Percentiles rank a stretch among this genome's conserved stretches.
Evolutionary conservation across 176 grass and related monocot genomes (phyloP).

Genomic region (Hsuehochloa calcarea): DNA sequence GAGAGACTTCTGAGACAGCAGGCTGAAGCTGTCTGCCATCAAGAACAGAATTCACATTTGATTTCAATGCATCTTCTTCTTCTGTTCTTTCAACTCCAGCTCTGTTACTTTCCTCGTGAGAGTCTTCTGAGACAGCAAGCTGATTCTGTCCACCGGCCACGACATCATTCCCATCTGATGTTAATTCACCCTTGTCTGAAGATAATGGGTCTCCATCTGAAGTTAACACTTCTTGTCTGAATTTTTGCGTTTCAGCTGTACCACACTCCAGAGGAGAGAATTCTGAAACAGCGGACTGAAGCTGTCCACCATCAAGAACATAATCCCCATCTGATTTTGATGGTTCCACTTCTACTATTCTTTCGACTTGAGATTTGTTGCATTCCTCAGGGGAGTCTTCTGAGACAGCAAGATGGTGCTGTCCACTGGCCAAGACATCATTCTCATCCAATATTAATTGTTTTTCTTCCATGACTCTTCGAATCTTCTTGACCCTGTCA

Average conservation of each 20-base stretch:
- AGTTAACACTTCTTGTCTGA: background rate
- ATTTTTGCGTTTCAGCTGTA: constrained; percentile 29
- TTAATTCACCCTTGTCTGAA: background rate
- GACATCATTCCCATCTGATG: background rate
- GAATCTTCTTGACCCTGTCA: constrained; percentile 27
- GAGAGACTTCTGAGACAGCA: constrained; percentile 26
- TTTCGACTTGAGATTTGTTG: constrained; percentile 5
- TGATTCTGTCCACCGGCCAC: background rate
- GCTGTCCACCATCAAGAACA: background rate
- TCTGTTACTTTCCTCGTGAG: background rate
- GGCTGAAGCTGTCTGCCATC: background rate
- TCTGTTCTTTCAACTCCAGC: background rate
- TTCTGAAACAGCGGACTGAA: constrained; percentile 12
- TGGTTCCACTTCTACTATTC: background rate
- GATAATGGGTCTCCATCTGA: background rate
- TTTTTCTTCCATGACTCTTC: constrained; percentile 8
- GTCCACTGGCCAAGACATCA: background rate
- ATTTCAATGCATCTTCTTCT: background rate
- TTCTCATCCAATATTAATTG: background rate
- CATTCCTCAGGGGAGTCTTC: constrained; percentile 3
- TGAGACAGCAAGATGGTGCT: constrained; percentile 17
- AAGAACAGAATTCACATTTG: constrained; percentile 12
- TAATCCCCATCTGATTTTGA: background rate
- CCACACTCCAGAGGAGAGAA: constrained; percentile 3
- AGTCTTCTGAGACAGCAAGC: constrained; percentile 18